Percentiles rank a stretch among this genome's conserved stretches.
These are phyloP conservation scores for Heliosperma pusillum DNA, from an alignment of 148 eudicot species.

Conservation along the genomic window DNA sequence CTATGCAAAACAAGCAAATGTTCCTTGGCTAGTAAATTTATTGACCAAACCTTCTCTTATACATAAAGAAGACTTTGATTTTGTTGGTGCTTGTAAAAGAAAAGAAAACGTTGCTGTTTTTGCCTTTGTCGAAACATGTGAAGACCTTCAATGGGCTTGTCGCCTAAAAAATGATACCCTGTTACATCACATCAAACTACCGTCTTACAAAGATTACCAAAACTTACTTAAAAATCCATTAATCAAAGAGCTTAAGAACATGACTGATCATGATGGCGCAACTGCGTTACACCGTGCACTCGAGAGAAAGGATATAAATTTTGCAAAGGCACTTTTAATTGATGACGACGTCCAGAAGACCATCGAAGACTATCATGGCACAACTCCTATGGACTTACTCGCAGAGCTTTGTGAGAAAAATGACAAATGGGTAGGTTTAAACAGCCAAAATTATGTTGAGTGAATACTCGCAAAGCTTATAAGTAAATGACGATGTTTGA, in stretches of 20 bases:
- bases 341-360: neutral
- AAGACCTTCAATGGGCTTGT: conserved; percentile 11
- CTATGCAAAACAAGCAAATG: conserved; percentile 3
- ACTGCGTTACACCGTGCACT: conserved; percentile 24
- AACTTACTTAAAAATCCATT: neutral
- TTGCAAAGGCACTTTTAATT: conserved; percentile 4
- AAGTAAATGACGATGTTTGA: neutral
- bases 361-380: neutral
- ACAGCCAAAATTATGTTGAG: no score
- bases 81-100: conserved; percentile 14
- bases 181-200: conserved; percentile 11
- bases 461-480: no score
- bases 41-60: conserved; percentile 2
- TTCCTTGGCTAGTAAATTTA: neutral
- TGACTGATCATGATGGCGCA: neutral
- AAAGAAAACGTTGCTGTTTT: neutral
- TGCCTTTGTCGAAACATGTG: neutral
- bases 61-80: neutral
- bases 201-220: neutral
- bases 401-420: neutral
- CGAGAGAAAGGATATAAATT: neutral
- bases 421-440: conserved; percentile 15
- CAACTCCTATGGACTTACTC: conserved; percentile 13
- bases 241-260: conserved; percentile 8
- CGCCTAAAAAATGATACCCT: conserved; percentile 13